phyloP scores from a whole-genome alignment of 2,329 filamentous ascomycete species.

The Cryoendolithus antarcticus region DNA sequence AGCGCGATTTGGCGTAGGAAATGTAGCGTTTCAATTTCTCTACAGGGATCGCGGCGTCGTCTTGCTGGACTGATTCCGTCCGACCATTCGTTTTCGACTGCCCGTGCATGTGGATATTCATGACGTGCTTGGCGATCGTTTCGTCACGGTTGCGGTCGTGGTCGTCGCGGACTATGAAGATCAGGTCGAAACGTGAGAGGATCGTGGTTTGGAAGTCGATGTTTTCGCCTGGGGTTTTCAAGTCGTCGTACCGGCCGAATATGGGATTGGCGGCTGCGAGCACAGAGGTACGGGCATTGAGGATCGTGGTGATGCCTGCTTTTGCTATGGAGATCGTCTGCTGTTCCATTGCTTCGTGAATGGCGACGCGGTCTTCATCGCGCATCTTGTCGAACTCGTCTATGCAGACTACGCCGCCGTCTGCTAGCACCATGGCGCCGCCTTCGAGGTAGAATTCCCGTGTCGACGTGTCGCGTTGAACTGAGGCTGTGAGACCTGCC shows the following conservation, averaged over 20 bases:
- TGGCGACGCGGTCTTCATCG: constrained; percentile 92
- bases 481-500: constrained; percentile 94
- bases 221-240: constrained; percentile 95
- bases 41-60: constrained; percentile 65
- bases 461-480: constrained; percentile 82
- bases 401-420: constrained; percentile 94
- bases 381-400: constrained; percentile 99
- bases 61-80: constrained; percentile 52
- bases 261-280: constrained; percentile 94
- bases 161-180: constrained; percentile 95
- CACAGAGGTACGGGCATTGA: constrained; percentile 91
- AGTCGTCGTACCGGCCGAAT: constrained; percentile 93
- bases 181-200: constrained; percentile 97
- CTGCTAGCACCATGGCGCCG: constrained; percentile 94
- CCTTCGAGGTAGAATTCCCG: constrained; percentile 97
- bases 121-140: constrained; percentile 89
- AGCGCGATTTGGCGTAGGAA: constrained; percentile 93
- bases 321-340: constrained; percentile 99
- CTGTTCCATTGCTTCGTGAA: constrained; percentile 99
- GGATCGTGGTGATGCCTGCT: constrained; percentile 93
- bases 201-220: constrained; percentile 99
- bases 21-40: constrained; percentile 98
- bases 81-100: constrained; percentile 58
- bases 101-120: constrained; percentile 91
- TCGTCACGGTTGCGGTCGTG: constrained; percentile 85